A percentile compares a stretch with the other conserved stretches of the same genome.
These are phyloP conservation scores for Trametes cubensis DNA, from an alignment of 768 basidiomycete species.

Conservation along the genomic window DNA sequence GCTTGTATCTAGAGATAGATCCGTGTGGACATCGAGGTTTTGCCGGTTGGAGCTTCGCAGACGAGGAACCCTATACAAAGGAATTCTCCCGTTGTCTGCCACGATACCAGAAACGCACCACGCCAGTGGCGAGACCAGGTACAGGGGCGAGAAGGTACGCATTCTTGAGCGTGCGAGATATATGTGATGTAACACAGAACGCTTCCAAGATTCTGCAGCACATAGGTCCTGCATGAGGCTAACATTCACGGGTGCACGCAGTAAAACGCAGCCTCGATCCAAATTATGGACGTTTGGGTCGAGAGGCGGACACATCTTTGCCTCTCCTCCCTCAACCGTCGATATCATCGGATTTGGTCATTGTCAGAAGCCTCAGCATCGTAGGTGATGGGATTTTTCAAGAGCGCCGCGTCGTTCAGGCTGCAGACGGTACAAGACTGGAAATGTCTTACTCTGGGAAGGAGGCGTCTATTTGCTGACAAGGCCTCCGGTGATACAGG, in stretches of 20 bases:
- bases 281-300: no score
- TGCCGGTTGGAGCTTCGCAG: not conserved
- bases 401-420: no score
- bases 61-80: constrained; percentile 24
- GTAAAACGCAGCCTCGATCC: not conserved
- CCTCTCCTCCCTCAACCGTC: no score
- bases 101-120: not conserved
- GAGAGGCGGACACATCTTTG: no score
- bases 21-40: constrained; percentile 1
- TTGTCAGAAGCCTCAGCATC: no score
- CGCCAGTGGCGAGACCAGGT: not conserved
- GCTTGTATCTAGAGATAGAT: constrained; percentile 20
- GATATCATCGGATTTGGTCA: no score
- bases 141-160: not conserved
- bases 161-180: not conserved
- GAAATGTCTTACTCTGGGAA: not conserved
- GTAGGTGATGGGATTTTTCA: not conserved
- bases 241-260: constrained; percentile 3
- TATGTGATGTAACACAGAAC: not conserved
- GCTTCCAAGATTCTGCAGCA: no score
- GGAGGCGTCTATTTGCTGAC: constrained; percentile 1
- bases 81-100: constrained; percentile 13
- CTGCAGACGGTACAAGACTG: not conserved
- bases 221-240: not conserved
- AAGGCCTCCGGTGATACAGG: not conserved